A percentile compares a stretch with the other conserved stretches of the same genome.
Conservation (phyloP, 2,329 filamentous ascomycete species). For the Aspergillus ustus region DNA sequence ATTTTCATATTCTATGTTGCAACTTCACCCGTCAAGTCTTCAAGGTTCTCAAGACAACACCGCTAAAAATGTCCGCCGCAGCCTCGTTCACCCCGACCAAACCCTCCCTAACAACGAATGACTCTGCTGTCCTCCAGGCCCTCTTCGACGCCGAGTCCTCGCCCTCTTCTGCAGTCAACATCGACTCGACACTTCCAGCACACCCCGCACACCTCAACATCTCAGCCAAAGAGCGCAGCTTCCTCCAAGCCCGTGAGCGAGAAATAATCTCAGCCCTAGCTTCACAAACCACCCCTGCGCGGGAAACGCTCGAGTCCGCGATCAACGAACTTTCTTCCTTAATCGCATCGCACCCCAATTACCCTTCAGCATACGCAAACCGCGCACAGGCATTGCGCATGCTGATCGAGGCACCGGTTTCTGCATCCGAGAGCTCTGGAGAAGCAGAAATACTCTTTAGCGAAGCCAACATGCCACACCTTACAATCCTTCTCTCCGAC, state of each 20-base stretch:
- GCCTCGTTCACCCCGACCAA: slow-evolving; percentile 27
- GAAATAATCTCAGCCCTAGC: slow-evolving; percentile 45
- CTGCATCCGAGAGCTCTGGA: slow-evolving; percentile 28
- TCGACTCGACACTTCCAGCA: slow-evolving; percentile 45
- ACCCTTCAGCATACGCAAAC: slow-evolving; percentile 61
- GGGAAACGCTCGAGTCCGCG: slow-evolving; percentile 35
- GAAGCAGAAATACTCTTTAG: background rate
- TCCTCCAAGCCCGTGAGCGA: slow-evolving; percentile 46
- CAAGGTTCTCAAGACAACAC: background rate
- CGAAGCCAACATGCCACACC: background rate
- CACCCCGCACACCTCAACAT: slow-evolving; percentile 46
- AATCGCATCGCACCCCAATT: slow-evolving; percentile 50
- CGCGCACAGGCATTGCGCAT: slow-evolving; percentile 56
- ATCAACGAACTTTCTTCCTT: slow-evolving; percentile 48
- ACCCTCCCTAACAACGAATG: slow-evolving; percentile 47
- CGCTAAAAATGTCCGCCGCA: slow-evolving; percentile 23
- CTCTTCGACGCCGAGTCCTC: slow-evolving; percentile 53
- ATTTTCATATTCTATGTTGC: background rate
- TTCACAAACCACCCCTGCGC: slow-evolving; percentile 19
- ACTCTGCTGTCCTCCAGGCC: slow-evolving; percentile 51
- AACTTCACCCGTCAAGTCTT: background rate
- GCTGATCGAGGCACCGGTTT: slow-evolving; percentile 34
- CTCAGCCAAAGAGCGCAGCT: slow-evolving; percentile 38
- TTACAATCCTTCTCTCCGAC: slow-evolving; percentile 40
- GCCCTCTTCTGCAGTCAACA: slow-evolving; percentile 41